A percentile compares a stretch with the other conserved stretches of the same genome.
These are phyloP conservation scores for Trypethelium eluteriae DNA, from an alignment of 495 filamentous ascomycete genomes.

Conservation along the genomic window DNA sequence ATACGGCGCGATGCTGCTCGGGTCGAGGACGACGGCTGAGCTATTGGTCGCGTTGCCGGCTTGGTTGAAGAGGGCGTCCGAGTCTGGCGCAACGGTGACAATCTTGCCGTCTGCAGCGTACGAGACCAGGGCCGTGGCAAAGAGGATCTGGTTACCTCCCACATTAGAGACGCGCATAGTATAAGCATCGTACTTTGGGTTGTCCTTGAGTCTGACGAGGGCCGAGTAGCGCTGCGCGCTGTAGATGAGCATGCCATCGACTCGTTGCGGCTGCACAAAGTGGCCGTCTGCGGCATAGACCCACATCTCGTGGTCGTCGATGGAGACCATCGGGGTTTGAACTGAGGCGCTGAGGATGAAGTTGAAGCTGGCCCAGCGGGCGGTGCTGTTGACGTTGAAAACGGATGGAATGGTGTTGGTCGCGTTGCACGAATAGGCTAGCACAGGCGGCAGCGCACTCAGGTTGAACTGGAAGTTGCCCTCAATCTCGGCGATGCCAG, in stretches of 20 bases:
- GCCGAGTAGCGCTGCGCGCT: conserved; percentile 41
- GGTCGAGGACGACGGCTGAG: neutral
- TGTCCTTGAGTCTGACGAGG: conserved; percentile 34
- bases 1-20: conserved; percentile 6
- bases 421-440: conserved; percentile 33
- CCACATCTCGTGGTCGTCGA: conserved; percentile 41
- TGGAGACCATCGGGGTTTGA: conserved; percentile 38
- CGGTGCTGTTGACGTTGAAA: conserved; percentile 33
- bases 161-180: conserved; percentile 36
- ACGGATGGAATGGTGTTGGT: conserved; percentile 36
- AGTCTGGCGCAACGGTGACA: conserved; percentile 8
- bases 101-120: neutral
- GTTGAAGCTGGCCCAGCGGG: conserved; percentile 44
- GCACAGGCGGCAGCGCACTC: conserved; percentile 34
- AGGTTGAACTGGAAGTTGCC: conserved; percentile 32
- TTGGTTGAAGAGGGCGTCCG: conserved; percentile 6
- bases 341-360: conserved; percentile 41
- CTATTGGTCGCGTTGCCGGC: conserved; percentile 9
- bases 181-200: conserved; percentile 31
- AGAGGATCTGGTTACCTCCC: conserved; percentile 36
- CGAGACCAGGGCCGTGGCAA: conserved; percentile 25
- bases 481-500: conserved; percentile 30
- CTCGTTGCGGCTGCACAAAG: conserved; percentile 38
- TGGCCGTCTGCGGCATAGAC: conserved; percentile 42
- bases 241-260: conserved; percentile 35